Evolutionary conservation across 2,329 filamentous ascomycete genomes (phyloP), one percentile per base, ranked within the genome.

Genomic region (Fusarium transvaalense): DNA sequence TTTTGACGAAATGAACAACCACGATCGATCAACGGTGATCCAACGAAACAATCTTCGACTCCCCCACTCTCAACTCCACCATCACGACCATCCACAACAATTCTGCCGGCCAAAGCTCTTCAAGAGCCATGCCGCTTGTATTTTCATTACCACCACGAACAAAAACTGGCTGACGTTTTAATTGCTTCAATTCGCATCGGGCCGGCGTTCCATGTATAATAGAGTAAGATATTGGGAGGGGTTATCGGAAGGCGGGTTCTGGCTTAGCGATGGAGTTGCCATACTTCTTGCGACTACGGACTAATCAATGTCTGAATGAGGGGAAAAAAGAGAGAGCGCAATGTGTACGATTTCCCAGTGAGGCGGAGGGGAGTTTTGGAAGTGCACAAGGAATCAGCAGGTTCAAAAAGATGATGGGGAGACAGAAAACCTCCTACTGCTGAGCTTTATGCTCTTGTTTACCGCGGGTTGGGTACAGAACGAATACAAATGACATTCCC

Each of bases 191-290:
- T 54, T 66, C 74, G 76, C 76, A 78, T 78, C 69, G 71, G 72
- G 72, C 64, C 69, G 76, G 76, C 75, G 76, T 78, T 78, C 61
- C 58, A 71, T 78, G 76, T 76, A 77, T 72, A 72, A 75, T 76
- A 78, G 66, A 73, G 62, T 45, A 60, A 57, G 61, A 57, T 61
- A 63, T 45, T 62, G 59, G 61, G 59, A 58, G 60, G 56, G 46
- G 21, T 56, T 53, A 61, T 31, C 41, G 66, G 50, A 62, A 52
- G 62, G 59, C 45, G 54, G 71, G 41, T 71, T 73, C 56, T 73
- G 69, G 62, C 63, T 72, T 68, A 70, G 69, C 71, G 69, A 65
- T 58, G 64, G 62, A 64, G 61, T 71, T 71, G 56, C 62, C 42
- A 53, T 53, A 51, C 68, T 73, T 71, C 56, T 66, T 69, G 52